Conservation (phyloP, 306 rosid species). For the Vigna hirtella region DNA sequence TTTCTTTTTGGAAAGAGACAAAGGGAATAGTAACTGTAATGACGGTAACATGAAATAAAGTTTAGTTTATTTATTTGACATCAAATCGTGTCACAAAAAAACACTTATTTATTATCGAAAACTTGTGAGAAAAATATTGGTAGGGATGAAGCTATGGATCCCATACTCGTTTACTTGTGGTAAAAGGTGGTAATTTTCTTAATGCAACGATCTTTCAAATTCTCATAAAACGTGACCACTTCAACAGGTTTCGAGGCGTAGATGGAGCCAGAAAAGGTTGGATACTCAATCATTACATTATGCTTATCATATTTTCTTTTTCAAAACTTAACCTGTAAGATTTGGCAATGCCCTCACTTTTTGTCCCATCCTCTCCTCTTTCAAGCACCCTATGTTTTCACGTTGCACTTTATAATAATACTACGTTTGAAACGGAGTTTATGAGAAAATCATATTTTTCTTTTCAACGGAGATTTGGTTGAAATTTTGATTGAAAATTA, state of each 20-base stretch:
- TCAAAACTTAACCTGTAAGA: constrained; percentile 17
- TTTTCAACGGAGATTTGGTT: no score
- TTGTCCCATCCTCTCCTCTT: not conserved
- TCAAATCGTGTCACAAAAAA: no score
- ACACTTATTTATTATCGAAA: no score
- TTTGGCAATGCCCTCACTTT: not conserved
- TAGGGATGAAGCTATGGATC: no score
- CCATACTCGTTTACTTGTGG: no score
- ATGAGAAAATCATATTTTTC: no score
- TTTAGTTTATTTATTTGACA: no score
- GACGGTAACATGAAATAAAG: not conserved
- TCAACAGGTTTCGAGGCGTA: constrained; percentile 1
- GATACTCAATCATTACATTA: not conserved
- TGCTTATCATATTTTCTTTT: not conserved
- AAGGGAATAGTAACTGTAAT: not conserved
- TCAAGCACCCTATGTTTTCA: no score
- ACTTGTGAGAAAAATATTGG: no score
- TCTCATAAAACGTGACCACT: not conserved
- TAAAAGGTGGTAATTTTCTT: not conserved
- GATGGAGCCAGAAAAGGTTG: not conserved
- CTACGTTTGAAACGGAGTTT: no score
- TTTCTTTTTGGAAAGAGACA: not conserved
- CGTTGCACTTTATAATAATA: no score
- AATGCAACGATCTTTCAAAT: not conserved
- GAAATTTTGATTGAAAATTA: no score